Conservation (phyloP, 495 filamentous ascomycete species). For the Ramalina intermedia region DNA sequence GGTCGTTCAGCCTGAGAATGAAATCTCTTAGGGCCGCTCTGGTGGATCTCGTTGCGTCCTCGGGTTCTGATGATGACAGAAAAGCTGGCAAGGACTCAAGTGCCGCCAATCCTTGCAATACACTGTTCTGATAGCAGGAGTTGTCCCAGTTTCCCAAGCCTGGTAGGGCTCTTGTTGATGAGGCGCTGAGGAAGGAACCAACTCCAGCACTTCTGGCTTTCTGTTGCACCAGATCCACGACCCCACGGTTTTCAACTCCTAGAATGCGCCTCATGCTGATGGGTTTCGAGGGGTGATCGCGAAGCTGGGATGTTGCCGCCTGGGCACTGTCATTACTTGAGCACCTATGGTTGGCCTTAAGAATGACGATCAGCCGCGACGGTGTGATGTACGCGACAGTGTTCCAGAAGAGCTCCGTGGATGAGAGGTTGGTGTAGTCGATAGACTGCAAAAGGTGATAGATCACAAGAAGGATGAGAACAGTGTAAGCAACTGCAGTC, state of each 20-base stretch:
- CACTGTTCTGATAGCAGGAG: slow-evolving; percentile 95
- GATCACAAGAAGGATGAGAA: slow-evolving; percentile 27
- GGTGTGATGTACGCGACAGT: slow-evolving; percentile 46
- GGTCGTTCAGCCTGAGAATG: slow-evolving; percentile 50
- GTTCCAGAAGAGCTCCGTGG: slow-evolving; percentile 45
- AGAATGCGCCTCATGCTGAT: slow-evolving; percentile 53
- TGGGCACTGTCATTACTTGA: slow-evolving; percentile 8
- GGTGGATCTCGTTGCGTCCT: slow-evolving; percentile 28
- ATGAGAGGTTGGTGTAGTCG: slow-evolving; percentile 18
- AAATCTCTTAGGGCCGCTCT: slow-evolving; percentile 46
- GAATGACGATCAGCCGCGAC: slow-evolving; percentile 39
- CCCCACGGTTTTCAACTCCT: slow-evolving; percentile 41
- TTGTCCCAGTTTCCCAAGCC: slow-evolving; percentile 87
- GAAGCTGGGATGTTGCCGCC: slow-evolving; percentile 15
- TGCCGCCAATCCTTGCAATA: slow-evolving; percentile 74
- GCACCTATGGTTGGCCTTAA: slow-evolving; percentile 30
- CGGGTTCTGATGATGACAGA: slow-evolving; percentile 32
- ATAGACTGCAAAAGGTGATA: slow-evolving; percentile 27
- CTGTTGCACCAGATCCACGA: slow-evolving; percentile 35
- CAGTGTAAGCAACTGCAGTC: slow-evolving; percentile 7
- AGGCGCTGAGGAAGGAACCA: slow-evolving; percentile 26
- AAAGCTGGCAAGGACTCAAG: slow-evolving; percentile 46
- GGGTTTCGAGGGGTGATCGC: slow-evolving; percentile 44
- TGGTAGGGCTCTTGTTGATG: slow-evolving; percentile 37
- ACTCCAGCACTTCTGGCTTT: slow-evolving; percentile 29